A percentile compares a stretch with the other conserved stretches of the same genome.
Evolutionary conservation across 2,329 filamentous ascomycete genomes (phyloP).

Genomic region (Talaromyces verruculosus): DNA sequence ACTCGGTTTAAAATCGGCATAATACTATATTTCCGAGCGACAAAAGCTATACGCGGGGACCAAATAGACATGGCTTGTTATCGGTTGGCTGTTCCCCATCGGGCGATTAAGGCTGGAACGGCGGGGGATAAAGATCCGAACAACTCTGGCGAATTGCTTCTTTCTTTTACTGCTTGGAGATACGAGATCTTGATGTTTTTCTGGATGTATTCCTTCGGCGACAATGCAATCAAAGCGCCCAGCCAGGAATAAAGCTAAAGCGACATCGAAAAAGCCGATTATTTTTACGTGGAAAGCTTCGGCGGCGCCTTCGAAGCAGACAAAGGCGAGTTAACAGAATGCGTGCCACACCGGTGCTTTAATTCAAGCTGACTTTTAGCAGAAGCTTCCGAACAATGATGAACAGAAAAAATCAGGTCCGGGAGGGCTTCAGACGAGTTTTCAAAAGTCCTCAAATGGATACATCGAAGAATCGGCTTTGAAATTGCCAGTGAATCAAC

Average conservation of each 20-base stretch:
- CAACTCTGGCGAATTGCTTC: neutral
- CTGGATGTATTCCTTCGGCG: neutral
- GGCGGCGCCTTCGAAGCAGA: neutral
- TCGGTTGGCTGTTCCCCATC: neutral
- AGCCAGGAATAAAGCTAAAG: neutral
- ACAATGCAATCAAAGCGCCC: neutral
- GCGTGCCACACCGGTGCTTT: neutral
- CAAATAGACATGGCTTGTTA: neutral
- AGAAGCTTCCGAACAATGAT: neutral
- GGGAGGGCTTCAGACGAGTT: neutral
- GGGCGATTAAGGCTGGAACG: neutral
- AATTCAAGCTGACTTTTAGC: neutral
- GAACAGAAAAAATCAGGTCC: neutral
- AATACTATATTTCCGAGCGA: neutral
- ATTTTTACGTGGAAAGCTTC: constrained; percentile 1
- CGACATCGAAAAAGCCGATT: neutral
- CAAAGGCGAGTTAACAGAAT: neutral
- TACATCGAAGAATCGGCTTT: neutral
- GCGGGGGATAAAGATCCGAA: neutral
- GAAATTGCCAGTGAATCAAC: neutral
- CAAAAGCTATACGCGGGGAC: neutral
- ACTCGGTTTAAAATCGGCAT: neutral
- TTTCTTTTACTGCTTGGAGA: neutral
- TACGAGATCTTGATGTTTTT: neutral
- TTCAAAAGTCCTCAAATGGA: neutral